Evolutionary conservation across 192 early-diverging fungal genomes (phyloP).

Genomic region (Pilobolus umbonatus): DNA sequence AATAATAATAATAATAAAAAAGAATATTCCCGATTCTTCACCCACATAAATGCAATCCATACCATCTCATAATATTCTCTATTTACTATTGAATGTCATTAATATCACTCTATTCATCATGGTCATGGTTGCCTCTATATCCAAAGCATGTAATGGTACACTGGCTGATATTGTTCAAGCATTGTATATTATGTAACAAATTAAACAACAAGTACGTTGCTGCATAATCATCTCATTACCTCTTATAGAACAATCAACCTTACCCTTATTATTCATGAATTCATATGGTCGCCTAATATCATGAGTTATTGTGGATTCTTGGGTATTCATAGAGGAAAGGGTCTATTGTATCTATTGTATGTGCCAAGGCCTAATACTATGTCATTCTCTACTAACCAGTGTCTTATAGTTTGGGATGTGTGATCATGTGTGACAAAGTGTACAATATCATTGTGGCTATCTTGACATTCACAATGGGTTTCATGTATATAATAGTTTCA

Average conservation of each 20-base stretch:
- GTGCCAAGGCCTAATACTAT: not conserved
- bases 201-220: not conserved
- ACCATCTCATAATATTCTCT: conserved; percentile 2
- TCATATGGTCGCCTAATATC: conserved; percentile 1
- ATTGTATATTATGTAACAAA: conserved; percentile 15
- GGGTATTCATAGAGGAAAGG: conserved; percentile 16
- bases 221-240: not conserved
- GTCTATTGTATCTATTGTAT: conserved; percentile 16
- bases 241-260: conserved; percentile 5
- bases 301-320: conserved; percentile 20
- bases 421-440: conserved; percentile 19
- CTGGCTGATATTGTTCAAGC: conserved; percentile 12
- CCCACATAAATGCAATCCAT: too few species aligned
- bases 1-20: conserved; percentile 1
- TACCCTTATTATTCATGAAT: conserved; percentile 16
- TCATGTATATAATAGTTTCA: conserved; percentile 20
- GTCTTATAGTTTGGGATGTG: conserved; percentile 13
- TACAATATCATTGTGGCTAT: conserved; percentile 24
- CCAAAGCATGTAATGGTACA: conserved; percentile 11
- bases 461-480: conserved; percentile 15
- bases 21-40: conserved; percentile 1
- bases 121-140: conserved; percentile 2
- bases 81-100: conserved; percentile 3
- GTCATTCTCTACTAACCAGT: not conserved
- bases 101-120: conserved; percentile 1